Evolutionary conservation across 2,329 filamentous ascomycete species (phyloP), one percentile per base, ranked within the genome.

Genomic region (Didymella pomorum): DNA sequence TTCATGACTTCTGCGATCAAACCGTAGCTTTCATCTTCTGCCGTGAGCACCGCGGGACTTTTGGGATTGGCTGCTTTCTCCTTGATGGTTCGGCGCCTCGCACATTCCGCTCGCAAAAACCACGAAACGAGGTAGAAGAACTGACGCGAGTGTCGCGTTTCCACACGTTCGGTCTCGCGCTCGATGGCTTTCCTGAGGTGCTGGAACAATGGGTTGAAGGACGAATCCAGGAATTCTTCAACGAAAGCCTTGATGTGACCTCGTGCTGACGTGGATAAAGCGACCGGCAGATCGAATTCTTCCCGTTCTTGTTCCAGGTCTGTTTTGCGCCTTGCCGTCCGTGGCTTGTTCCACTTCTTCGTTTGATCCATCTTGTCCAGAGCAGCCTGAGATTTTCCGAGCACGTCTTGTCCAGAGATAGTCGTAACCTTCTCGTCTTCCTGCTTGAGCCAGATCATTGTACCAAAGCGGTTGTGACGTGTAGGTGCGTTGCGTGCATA

Each of bases 361-460:
- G 85, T 89, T 61, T 86, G 88, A 71, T 99, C 95, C 87, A 99
- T 93, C 75, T 97, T 96, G 49, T 90, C 84, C 64, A 97, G 85
- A 7, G 90, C 89, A 37, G 86, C 85, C 9, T 90, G 84, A 7
- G 87, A 85, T 68, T 92, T 88, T 3, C 87, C 85, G 43, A 99
- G 84, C 4, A 91, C 91, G 67, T 93, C 89, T 73, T 98, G 94
- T 1, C 95, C 95, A 0, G 93, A 93, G 1, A 99, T 85, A 0
- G 93, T 93, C 0, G 91, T 90, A 68, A 95, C 86, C 70, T 93
- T 93, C 49, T 90, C 88, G 66, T 93, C 90, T 47, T 93, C 90
- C 55, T 93, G 84, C 79, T 96, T 92, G 35, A 99, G 87, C 93
- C 94, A 98, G 31, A 97, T 88, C 91, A 98, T 98, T 11, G 93